Percentiles rank a stretch among this genome's conserved stretches.
Conservation (phyloP, 2,329 filamentous ascomycete species). For the Tympanopsis confertula region DNA sequence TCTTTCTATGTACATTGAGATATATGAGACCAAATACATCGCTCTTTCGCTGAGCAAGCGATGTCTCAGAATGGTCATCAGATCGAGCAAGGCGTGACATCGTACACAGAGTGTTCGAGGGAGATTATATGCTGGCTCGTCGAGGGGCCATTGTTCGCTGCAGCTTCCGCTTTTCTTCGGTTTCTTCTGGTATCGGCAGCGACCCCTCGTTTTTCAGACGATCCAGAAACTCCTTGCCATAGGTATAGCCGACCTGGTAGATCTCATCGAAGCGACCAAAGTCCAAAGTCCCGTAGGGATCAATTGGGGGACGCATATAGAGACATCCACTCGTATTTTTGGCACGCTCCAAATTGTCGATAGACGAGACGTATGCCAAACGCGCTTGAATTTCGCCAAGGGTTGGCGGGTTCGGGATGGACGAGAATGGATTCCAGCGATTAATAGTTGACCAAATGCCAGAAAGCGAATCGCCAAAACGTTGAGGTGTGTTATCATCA, state of each 20-base stretch:
- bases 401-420: constrained; percentile 81
- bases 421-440: constrained; percentile 91
- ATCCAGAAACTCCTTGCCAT: constrained; percentile 69
- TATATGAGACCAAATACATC: too few species aligned
- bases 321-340: constrained; percentile 84
- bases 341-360: constrained; percentile 85
- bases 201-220: constrained; percentile 68
- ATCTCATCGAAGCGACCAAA: constrained; percentile 98
- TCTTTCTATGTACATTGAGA: too few species aligned
- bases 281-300: constrained; percentile 84
- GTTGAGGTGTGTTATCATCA: constrained; percentile 83
- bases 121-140: constrained; percentile 58
- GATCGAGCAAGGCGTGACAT: too few species aligned
- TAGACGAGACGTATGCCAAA: constrained; percentile 85
- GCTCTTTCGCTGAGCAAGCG: too few species aligned
- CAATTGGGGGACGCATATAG: constrained; percentile 93
- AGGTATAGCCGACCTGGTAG: constrained; percentile 77
- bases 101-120: too few species aligned
- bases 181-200: constrained; percentile 59
- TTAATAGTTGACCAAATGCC: constrained; percentile 93
- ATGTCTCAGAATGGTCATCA: too few species aligned
- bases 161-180: constrained; percentile 65
- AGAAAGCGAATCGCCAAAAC: constrained; percentile 85
- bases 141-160: constrained; percentile 70
- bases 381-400: constrained; percentile 91